Base-by-base conservation (phyloP, 2,329 filamentous ascomycete genomes). In the Drechslerella dactyloides region DNA sequence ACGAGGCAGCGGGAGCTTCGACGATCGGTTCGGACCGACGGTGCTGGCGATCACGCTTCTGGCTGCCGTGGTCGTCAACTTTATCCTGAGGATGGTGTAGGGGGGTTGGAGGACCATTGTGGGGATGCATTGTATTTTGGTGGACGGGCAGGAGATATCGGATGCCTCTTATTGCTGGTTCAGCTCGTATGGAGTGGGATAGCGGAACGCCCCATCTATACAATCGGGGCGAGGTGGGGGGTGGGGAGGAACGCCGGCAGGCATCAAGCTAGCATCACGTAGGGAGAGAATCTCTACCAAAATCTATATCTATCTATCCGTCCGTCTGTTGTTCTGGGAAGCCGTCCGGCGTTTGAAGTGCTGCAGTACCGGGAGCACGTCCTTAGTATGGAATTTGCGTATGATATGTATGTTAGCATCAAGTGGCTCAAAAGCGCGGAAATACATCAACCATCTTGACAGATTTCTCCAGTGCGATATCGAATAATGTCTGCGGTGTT, bases 21-120 rank as follows among this genome's bases (percentile, higher is more conserved):
- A 99, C 79, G 94, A 99, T 83, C 87, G 93, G 46, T 93, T 96
- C 77, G 94, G 94, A 6, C 94, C 94, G 3, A 97, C 93, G 0
- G 86, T 97, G 57, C 81, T 99, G 80, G 91, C 93, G 54, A 85
- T 97, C 77, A 90, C 93, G 60, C 82, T 99, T 75, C 82, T 97
- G 77, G 84, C 90, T 53, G 94, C 93, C 13, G 91, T 99, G n/a
- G 83, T 97, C 60, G 90, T 97, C 78, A 99, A 99, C 83, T 97
- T 99, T 79, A 88, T 96, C 40, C 82, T 99, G 78, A 85, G 92
- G 75, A 87, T 92, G 75, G 73, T 76, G 59, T 64, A 62, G 59
- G 73, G 59, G 61, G 52, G n/a, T n/a, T n/a, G n/a, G n/a, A n/a
- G n/a, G n/a, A n/a, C n/a, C n/a, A 54, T 2, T 30, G 52, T 40